phyloP scores from a whole-genome alignment of 805 yeast species.

The Ogataea parapolymorpha region DNA sequence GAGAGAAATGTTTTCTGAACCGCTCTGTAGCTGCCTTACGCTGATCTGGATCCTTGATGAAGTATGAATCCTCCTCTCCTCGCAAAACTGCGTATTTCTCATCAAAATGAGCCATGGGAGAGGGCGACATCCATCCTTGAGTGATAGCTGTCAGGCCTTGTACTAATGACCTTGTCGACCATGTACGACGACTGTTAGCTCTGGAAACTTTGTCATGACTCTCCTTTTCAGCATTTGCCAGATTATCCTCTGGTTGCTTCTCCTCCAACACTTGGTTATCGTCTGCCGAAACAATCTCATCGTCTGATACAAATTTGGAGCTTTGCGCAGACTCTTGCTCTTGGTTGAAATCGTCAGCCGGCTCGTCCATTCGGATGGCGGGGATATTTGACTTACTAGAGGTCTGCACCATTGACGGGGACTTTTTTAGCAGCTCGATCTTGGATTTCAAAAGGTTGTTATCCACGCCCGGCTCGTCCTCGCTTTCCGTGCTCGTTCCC shows the following conservation, averaged over 20 bases:
- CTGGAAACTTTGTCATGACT: neutral
- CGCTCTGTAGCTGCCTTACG: slow-evolving; percentile 49
- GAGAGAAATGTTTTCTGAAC: slow-evolving; percentile 63
- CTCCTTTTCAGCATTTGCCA: slow-evolving; percentile 2
- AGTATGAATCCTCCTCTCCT: slow-evolving; percentile 48
- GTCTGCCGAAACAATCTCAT: slow-evolving; percentile 3
- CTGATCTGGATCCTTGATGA: slow-evolving; percentile 42
- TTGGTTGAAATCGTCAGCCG: neutral
- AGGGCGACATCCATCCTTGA: slow-evolving; percentile 22
- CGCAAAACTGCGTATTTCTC: slow-evolving; percentile 35
- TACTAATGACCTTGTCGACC: slow-evolving; percentile 29
- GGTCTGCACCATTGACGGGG: slow-evolving; percentile 26
- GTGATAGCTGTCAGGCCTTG: slow-evolving; percentile 30
- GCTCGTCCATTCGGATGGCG: slow-evolving; percentile 2
- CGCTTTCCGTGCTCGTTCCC: slow-evolving; percentile 20
- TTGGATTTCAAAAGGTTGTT: slow-evolving; percentile 23
- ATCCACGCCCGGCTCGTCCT: slow-evolving; percentile 19
- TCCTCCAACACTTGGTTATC: slow-evolving; percentile 2
- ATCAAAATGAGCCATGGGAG: slow-evolving; percentile 51
- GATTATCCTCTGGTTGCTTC: neutral
- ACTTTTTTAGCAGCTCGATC: slow-evolving; percentile 22
- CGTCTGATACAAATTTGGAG: slow-evolving; percentile 2
- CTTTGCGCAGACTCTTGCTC: neutral
- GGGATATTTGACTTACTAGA: slow-evolving; percentile 11
- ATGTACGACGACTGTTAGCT: slow-evolving; percentile 10